phyloP scores from a whole-genome alignment of 306 rosid genomes.

The Cicer bijugum region DNA sequence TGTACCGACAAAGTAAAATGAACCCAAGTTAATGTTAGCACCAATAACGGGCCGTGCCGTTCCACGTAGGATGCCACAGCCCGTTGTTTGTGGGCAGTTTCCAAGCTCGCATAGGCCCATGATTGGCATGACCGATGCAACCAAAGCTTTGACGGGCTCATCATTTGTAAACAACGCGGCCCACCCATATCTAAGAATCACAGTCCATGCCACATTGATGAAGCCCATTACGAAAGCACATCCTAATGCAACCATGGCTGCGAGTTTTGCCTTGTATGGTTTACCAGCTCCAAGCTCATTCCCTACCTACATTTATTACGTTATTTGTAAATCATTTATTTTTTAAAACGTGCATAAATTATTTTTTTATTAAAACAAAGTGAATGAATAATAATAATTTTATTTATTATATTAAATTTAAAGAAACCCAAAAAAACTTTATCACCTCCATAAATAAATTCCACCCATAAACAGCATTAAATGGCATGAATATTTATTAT shows the following conservation, averaged over 20 bases:
- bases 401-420: too few relatives aligned
- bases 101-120: constrained; percentile 91
- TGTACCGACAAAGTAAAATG: constrained; percentile 83
- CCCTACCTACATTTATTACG: constrained; percentile 67
- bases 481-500: too few relatives aligned
- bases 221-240: constrained; percentile 78
- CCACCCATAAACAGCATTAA: too few relatives aligned
- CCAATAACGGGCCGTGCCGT: constrained; percentile 79
- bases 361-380: too few relatives aligned
- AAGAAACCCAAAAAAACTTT: too few relatives aligned
- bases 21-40: constrained; percentile 67
- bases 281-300: constrained; percentile 94
- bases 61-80: constrained; percentile 82
- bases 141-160: constrained; percentile 61
- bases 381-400: too few relatives aligned
- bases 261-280: constrained; percentile 86
- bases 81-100: constrained; percentile 92
- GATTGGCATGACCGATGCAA: constrained; percentile 81
- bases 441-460: too few relatives aligned
- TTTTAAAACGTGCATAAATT: too few relatives aligned
- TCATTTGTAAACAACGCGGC: constrained; percentile 81
- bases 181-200: constrained; percentile 68
- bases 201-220: constrained; percentile 89
- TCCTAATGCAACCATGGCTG: constrained; percentile 89
- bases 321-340: too few relatives aligned